Base-by-base conservation (phyloP, 2,329 filamentous ascomycete genomes). In the Ceratocystis diversiconidia region DNA sequence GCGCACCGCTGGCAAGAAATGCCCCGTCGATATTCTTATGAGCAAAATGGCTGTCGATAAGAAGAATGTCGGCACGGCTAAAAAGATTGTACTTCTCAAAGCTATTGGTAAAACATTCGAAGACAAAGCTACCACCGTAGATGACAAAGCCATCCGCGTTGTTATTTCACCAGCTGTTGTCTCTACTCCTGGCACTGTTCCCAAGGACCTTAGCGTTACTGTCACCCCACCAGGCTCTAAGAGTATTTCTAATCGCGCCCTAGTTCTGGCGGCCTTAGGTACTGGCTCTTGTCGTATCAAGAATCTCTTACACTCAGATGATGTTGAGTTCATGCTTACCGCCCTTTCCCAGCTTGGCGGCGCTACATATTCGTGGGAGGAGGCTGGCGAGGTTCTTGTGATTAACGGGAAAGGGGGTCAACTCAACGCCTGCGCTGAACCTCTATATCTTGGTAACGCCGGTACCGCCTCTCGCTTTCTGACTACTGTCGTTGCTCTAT, bases 31-130 rank as follows among this genome's bases (percentile, higher is more conserved):
- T 70, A 82, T 88, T 44, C 76, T 99, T 63, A 81, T 99, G 66
- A 82, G 87, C 70, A 95, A 95, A 74, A 99, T 99, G 94, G 91
- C 88, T 0, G 88, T 99, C 7, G 94, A 99, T 77, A 99, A 99
- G 82, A 99, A 99, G 80, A 99, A 99, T 70, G 89, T 95, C 57
- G 94, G 94, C 1, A 84, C 84, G 67, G 91, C 92, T 75, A 99
- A 99, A 80, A 97, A 96, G 77, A 88, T 99, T 69, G 92, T 96
- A 5, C 82, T 99, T 6, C 80, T 99, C 10, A 92, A 91, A 0
- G 88, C 88, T 12, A 95, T 99, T 73, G 94, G 94, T 66, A 85
- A 87, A 71, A 95, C 91, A 0, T 77, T 92, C 72, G 94, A 99
- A 76, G 87, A 85, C 65, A 89, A 87, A 74, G 94, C 94, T 32